These are phyloP conservation scores for Epichloe baconii DNA, from an alignment of 2,329 filamentous ascomycete species.

Conservation along the genomic window DNA sequence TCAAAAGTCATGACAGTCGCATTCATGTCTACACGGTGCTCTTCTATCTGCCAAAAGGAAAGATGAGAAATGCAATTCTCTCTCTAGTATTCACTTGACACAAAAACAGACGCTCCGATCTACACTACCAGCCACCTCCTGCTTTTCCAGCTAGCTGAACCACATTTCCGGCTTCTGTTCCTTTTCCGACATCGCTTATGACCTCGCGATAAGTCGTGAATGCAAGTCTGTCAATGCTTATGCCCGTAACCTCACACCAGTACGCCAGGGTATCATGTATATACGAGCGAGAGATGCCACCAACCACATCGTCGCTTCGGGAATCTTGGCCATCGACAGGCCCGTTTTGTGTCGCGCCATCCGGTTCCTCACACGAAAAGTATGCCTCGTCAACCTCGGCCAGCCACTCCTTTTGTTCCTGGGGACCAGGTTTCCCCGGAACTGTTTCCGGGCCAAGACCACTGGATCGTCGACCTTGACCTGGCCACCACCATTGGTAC, in stretches of 20 bases:
- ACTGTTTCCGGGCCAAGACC: conserved; percentile 34
- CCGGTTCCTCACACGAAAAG: conserved; percentile 57
- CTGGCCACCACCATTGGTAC: conserved; percentile 94
- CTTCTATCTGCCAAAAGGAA: background rate
- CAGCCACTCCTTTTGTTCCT: conserved; percentile 79
- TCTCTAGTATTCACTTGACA: background rate
- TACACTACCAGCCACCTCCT: conserved; percentile 74
- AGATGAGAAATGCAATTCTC: background rate
- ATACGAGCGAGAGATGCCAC: conserved; percentile 51
- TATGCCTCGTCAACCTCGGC: conserved; percentile 78
- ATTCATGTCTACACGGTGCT: conserved; percentile 13
- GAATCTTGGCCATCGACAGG: conserved; percentile 8
- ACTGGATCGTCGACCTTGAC: conserved; percentile 77
- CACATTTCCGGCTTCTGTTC: conserved; percentile 64
- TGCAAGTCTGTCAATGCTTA: conserved; percentile 57
- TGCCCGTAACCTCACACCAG: conserved; percentile 62
- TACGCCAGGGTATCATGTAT: conserved; percentile 58
- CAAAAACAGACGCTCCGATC: background rate
- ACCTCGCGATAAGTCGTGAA: conserved; percentile 87
- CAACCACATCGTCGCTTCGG: conserved; percentile 30
- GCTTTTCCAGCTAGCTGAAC: conserved; percentile 82
- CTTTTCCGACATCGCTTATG: conserved; percentile 85
- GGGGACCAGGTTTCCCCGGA: conserved; percentile 48
- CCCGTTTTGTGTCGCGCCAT: conserved; percentile 12
- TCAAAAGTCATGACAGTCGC: background rate